Evolutionary conservation across 192 early-diverging fungal species (phyloP), one percentile per base, ranked within the genome.

Genomic region (Entomortierella beljakovae): DNA sequence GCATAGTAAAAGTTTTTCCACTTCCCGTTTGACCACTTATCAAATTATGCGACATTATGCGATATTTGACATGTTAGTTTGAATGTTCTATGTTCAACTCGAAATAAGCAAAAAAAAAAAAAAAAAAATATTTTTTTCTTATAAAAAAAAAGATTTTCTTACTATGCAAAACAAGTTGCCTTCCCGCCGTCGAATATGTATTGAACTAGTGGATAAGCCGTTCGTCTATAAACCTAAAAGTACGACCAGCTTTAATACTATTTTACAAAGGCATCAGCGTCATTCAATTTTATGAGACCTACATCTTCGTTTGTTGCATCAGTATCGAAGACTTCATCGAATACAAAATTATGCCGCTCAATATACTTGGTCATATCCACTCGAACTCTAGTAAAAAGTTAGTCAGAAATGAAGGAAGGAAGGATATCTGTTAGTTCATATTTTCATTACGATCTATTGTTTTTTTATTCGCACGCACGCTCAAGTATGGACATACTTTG

Each of bases 101-200:
- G n/a, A n/a, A n/a, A n/a, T n/a, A n/a, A n/a, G n/a, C n/a, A n/a
- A n/a, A n/a, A n/a, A n/a, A n/a, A n/a, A n/a, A n/a, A n/a, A n/a
- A n/a, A n/a, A n/a, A n/a, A n/a, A n/a, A n/a, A n/a, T n/a, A n/a
- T n/a, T n/a, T n/a, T n/a, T n/a, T n/a, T n/a, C n/a, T n/a, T n/a
- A n/a, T n/a, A n/a, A n/a, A n/a, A n/a, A n/a, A n/a, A n/a, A 56
- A 1, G 34, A 18, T 20, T 0, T 4, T 43, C 89, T 82, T 90
- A 93, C 93, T 99, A 99, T 54, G 97, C 98, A 92, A 99, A 99
- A 70, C 97, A 98, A 6, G 98, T 99, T 0, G 96, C 96, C 61
- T 97, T 98, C 65, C 98, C 98, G 0, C 98, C 98, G 23, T 85
- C 75, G 66, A 99, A 99, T 34, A 98, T 86, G 80, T 97, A 98